phyloP scores from a whole-genome alignment of 2,329 filamentous ascomycete genomes.

The Sarocladiaceae sp. region DNA sequence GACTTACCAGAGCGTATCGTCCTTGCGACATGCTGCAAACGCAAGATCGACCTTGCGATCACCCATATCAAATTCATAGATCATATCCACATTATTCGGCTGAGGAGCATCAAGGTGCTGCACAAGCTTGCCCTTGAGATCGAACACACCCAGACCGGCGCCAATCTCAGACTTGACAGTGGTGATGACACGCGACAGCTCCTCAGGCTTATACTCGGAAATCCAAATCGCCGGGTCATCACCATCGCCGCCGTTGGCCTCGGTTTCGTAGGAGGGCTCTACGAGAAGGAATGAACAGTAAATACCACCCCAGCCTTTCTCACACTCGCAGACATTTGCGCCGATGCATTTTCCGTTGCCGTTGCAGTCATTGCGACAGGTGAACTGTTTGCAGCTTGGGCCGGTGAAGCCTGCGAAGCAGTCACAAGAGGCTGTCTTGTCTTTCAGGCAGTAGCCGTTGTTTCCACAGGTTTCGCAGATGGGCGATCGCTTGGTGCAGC shows the following conservation, averaged over 20 bases:
- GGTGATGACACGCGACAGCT: conserved; percentile 44
- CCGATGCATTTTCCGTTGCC: conserved; percentile 36
- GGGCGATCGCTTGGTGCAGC: conserved; percentile 19
- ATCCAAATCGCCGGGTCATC: conserved; percentile 47
- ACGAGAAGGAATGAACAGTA: conserved; percentile 41
- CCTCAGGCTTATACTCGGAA: conserved; percentile 30
- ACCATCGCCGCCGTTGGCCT: conserved; percentile 38
- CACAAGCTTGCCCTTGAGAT: conserved; percentile 42
- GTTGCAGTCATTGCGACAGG: conserved; percentile 37
- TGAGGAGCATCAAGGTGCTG: conserved; percentile 40
- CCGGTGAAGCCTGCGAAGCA: conserved; percentile 41
- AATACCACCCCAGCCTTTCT: conserved; percentile 38
- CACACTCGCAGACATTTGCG: conserved; percentile 36
- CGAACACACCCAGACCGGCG: conserved; percentile 44
- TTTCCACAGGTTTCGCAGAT: conserved; percentile 29
- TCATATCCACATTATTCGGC: conserved; percentile 52
- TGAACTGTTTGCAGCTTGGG: conserved; percentile 27
- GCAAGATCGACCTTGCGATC: conserved; percentile 40
- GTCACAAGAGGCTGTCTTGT: conserved; percentile 23
- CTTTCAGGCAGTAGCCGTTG: conserved; percentile 32
- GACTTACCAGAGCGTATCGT: conserved; percentile 48
- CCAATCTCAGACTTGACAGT: conserved; percentile 47
- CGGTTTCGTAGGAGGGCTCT: conserved; percentile 36
- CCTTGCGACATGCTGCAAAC: conserved; percentile 45
- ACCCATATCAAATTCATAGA: conserved; percentile 43